Evolutionary conservation across 148 eudicot genomes (phyloP).

Genomic region (Cornus kousa): DNA sequence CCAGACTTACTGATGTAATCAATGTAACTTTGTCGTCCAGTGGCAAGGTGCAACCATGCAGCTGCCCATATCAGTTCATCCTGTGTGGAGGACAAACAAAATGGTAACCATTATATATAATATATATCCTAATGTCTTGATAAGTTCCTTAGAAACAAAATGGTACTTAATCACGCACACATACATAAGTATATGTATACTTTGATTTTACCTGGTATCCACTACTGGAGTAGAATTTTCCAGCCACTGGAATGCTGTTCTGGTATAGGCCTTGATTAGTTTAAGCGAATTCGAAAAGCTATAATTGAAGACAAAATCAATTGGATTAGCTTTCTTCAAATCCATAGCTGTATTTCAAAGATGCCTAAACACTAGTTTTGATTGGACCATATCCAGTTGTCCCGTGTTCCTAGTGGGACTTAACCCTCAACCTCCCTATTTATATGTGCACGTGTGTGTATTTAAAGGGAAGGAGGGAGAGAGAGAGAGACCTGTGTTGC

Average conservation of each 20-base stretch:
- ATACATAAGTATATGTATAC: too few species aligned
- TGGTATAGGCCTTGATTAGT: conserved; percentile 42
- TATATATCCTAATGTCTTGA: too few species aligned
- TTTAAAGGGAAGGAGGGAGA: neutral
- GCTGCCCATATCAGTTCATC: conserved; percentile 60
- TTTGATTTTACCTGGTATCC: conserved; percentile 32
- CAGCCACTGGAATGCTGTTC: conserved; percentile 34
- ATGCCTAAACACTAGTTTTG: too few species aligned
- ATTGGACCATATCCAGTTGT: too few species aligned
- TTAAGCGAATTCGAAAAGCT: conserved; percentile 45
- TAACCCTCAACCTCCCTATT: too few species aligned
- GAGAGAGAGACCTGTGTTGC: conserved; percentile 33
- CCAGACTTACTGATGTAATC: conserved; percentile 6
- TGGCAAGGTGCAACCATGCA: conserved; percentile 43
- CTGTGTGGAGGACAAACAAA: conserved; percentile 11
- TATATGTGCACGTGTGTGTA: too few species aligned
- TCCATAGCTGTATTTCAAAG: too few species aligned
- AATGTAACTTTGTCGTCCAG: conserved; percentile 22
- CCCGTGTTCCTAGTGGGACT: too few species aligned
- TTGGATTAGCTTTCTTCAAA: neutral
- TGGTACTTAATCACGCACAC: neutral
- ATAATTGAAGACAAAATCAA: neutral
- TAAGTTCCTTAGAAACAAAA: neutral
- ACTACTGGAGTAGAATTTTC: conserved; percentile 43
- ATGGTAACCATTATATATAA: too few species aligned